These are phyloP conservation scores for Sporothrix globosa DNA, from an alignment of 2,329 filamentous ascomycete genomes.

Conservation along the genomic window DNA sequence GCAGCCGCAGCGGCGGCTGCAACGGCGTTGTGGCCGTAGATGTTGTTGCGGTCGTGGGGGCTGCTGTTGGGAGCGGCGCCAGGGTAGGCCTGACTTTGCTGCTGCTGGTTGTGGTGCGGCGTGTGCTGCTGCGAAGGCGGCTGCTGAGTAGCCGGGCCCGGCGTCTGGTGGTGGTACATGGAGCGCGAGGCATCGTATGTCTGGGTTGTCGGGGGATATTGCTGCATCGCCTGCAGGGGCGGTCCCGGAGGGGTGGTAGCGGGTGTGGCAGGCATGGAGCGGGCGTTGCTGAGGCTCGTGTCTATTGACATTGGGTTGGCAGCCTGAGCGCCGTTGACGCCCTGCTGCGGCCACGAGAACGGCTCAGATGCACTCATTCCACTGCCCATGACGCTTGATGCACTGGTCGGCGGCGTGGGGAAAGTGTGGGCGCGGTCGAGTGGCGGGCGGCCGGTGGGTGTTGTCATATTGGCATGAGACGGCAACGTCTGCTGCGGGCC, in stretches of 20 bases:
- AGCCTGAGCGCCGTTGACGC: slow-evolving; percentile 64
- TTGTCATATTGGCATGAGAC: slow-evolving; percentile 67
- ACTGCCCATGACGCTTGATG: slow-evolving; percentile 76
- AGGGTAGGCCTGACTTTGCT: slow-evolving; percentile 65
- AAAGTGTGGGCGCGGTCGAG: slow-evolving; percentile 89
- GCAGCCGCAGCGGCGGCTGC: slow-evolving; percentile 31
- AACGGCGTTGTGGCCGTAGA: slow-evolving; percentile 62
- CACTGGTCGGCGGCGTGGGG: slow-evolving; percentile 88
- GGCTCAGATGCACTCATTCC: slow-evolving; percentile 74
- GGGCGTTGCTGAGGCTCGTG: slow-evolving; percentile 73
- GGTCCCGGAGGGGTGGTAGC: slow-evolving; percentile 85
- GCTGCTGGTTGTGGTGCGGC: slow-evolving; percentile 51
- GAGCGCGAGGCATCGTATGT: slow-evolving; percentile 76
- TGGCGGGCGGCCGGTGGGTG: slow-evolving; percentile 62
- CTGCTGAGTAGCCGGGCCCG: slow-evolving; percentile 69
- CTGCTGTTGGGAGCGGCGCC: slow-evolving; percentile 66
- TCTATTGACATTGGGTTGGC: slow-evolving; percentile 79
- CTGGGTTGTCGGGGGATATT: slow-evolving; percentile 70
- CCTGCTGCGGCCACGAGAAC: slow-evolving; percentile 74
- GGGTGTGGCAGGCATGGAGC: slow-evolving; percentile 88
- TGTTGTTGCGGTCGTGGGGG: slow-evolving; percentile 59
- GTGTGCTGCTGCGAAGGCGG: slow-evolving; percentile 70
- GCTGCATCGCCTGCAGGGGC: slow-evolving; percentile 74
- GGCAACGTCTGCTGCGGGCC: slow-evolving; percentile 59
- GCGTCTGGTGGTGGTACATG: slow-evolving; percentile 73